These are phyloP conservation scores for Ophiostoma pallidulum DNA, from an alignment of 2,329 filamentous ascomycete genomes.

Conservation along the genomic window DNA sequence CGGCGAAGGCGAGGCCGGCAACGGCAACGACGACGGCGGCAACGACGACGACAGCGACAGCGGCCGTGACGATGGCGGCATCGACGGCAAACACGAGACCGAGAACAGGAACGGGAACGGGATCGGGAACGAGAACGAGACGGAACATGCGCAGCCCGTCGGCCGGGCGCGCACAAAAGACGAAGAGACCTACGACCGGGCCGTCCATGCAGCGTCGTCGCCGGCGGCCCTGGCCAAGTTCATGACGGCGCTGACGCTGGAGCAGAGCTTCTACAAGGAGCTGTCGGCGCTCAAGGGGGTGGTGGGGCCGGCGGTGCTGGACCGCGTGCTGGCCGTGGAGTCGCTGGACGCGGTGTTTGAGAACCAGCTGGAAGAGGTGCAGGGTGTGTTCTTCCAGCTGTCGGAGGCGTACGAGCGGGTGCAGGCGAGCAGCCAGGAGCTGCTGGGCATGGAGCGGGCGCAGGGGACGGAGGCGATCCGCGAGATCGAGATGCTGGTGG, in stretches of 20 bases:
- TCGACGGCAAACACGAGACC: no score
- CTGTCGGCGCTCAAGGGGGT: slow-evolving; percentile 42
- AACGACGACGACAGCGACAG: not conserved
- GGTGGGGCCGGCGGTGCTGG: slow-evolving; percentile 52
- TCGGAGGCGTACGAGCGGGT: slow-evolving; percentile 61
- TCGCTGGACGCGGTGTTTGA: slow-evolving; percentile 53
- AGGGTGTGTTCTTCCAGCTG: slow-evolving; percentile 58
- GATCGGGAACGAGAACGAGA: no score
- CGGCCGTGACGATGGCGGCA: no score
- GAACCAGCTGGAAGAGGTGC: slow-evolving; percentile 55
- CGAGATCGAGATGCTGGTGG: slow-evolving; percentile 70
- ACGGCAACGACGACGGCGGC: slow-evolving; percentile 18
- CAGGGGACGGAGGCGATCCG: slow-evolving; percentile 62
- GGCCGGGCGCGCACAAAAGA: not conserved
- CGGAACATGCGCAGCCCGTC: no score
- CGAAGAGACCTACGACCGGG: not conserved
- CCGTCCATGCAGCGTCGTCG: not conserved
- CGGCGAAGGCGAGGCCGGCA: slow-evolving; percentile 17
- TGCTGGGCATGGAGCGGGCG: slow-evolving; percentile 59
- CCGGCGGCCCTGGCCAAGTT: slow-evolving; percentile 24
- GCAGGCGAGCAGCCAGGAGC: slow-evolving; percentile 56
- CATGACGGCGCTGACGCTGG: slow-evolving; percentile 39
- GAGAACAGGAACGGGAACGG: no score
- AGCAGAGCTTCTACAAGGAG: slow-evolving; percentile 43
- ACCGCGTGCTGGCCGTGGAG: slow-evolving; percentile 47